These are phyloP conservation scores for Saccharomycopsis sp. DNA, from an alignment of 805 yeast species.

Conservation along the genomic window DNA sequence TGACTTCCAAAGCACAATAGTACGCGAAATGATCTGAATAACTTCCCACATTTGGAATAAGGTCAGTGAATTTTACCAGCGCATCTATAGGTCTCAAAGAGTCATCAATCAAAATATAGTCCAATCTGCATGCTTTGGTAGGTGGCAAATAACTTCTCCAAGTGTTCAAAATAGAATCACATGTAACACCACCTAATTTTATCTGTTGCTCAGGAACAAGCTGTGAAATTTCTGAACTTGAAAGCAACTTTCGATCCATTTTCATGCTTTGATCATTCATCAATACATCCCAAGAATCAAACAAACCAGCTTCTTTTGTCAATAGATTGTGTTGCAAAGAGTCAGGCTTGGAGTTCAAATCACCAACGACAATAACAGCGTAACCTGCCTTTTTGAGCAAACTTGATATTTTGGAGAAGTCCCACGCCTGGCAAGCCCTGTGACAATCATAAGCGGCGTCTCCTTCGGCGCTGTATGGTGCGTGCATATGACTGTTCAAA, in stretches of 20 bases:
- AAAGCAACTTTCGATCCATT: conserved; percentile 7
- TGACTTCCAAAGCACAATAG: conserved; percentile 33
- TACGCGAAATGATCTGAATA: conserved; percentile 93
- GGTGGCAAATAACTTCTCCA: conserved; percentile 54
- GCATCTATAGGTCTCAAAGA: conserved; percentile 44
- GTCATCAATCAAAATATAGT: conserved; percentile 75
- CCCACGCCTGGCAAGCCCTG: conserved; percentile 95
- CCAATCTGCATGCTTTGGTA: conserved; percentile 78
- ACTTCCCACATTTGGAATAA: conserved; percentile 58
- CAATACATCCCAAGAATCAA: conserved; percentile 74
- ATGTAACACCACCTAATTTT: conserved; percentile 69
- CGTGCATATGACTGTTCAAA: conserved; percentile 93
- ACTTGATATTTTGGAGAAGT: conserved; percentile 59
- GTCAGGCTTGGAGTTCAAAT: conserved; percentile 82
- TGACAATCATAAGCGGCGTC: conserved; percentile 89
- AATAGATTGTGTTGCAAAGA: conserved; percentile 72
- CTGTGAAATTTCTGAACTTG: conserved; percentile 32
- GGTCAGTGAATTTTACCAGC: conserved; percentile 64
- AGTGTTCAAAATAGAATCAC: conserved; percentile 80
- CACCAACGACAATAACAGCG: conserved; percentile 86
- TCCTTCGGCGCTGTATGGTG: conserved; percentile 77
- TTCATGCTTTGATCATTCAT: conserved; percentile 23
- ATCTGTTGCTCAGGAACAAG: conserved; percentile 57
- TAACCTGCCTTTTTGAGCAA: conserved; percentile 65
- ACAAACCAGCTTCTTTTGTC: conserved; percentile 54